A percentile compares a stretch with the other conserved stretches of the same genome.
Evolutionary conservation across 1,139 yeast genomes (phyloP).

Genomic region (Arxiozyma slooffiae): DNA sequence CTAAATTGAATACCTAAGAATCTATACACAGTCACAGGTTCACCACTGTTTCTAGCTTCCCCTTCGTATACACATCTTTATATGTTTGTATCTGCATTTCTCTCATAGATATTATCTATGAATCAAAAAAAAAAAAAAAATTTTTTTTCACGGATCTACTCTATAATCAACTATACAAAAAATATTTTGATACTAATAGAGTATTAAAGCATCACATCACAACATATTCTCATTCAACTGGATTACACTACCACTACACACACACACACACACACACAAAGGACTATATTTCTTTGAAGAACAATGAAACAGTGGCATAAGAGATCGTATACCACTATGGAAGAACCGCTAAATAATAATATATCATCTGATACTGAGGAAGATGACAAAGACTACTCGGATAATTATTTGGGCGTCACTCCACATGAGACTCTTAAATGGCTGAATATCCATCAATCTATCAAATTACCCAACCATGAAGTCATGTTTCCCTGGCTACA

Average conservation of each 20-base stretch:
- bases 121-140: no score
- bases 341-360: not conserved
- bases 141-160: not conserved
- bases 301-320: not conserved
- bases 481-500: slow-evolving; percentile 87
- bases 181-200: no score
- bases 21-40: not conserved
- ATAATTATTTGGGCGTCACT: not conserved
- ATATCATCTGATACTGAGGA: not conserved
- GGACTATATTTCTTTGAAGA: not conserved
- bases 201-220: not conserved
- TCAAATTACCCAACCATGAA: slow-evolving; percentile 55
- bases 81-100: no score
- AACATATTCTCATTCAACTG: slow-evolving; percentile 1
- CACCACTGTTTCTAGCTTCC: not conserved
- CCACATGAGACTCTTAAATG: not conserved
- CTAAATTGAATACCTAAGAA: no score
- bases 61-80: not conserved
- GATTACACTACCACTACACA: not conserved
- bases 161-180: not conserved
- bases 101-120: no score
- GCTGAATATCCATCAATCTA: slow-evolving; percentile 10
- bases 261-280: not conserved
- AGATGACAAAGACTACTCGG: not conserved
- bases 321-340: not conserved